Conservation (phyloP, 2,329 filamentous ascomycete genomes). For the Cryoendolithus antarcticus region DNA sequence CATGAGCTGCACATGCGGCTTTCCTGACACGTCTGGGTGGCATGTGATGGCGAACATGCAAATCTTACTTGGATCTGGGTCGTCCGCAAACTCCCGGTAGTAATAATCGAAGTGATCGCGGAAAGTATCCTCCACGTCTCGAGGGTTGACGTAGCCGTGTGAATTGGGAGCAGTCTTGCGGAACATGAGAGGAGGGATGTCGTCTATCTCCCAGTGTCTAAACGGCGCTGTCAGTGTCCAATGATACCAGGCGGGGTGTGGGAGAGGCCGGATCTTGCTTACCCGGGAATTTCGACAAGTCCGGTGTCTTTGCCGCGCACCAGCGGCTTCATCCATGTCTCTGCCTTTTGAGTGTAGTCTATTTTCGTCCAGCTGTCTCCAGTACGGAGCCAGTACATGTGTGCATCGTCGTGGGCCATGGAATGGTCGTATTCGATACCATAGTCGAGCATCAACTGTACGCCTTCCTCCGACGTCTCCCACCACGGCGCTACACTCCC, state of each 20-base stretch:
- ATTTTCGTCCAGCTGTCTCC: constrained; percentile 56
- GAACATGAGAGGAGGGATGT: constrained; percentile 54
- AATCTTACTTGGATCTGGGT: constrained; percentile 22
- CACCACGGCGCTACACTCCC: constrained; percentile 62
- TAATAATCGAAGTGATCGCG: constrained; percentile 58
- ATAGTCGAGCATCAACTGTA: constrained; percentile 49
- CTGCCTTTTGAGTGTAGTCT: constrained; percentile 48
- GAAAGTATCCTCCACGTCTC: constrained; percentile 52
- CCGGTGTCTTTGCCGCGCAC: constrained; percentile 46
- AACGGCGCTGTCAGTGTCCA: background rate
- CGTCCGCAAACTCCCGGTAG: constrained; percentile 63
- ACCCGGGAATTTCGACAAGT: constrained; percentile 49
- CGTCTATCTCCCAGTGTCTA: constrained; percentile 21
- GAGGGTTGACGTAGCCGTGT: constrained; percentile 43
- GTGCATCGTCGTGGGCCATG: constrained; percentile 52
- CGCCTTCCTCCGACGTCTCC: constrained; percentile 57
- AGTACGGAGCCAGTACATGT: constrained; percentile 49
- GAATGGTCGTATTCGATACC: constrained; percentile 58
- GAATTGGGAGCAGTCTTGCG: constrained; percentile 52
- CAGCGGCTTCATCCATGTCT: constrained; percentile 54
- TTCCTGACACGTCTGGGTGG: constrained; percentile 53
- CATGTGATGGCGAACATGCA: constrained; percentile 60
- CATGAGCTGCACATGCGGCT: constrained; percentile 60
- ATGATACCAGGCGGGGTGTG: background rate
- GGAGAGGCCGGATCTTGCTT: constrained; percentile 13